These are phyloP conservation scores for Rhizopogon sp. DNA, from an alignment of 768 basidiomycete genomes.

Conservation along the genomic window DNA sequence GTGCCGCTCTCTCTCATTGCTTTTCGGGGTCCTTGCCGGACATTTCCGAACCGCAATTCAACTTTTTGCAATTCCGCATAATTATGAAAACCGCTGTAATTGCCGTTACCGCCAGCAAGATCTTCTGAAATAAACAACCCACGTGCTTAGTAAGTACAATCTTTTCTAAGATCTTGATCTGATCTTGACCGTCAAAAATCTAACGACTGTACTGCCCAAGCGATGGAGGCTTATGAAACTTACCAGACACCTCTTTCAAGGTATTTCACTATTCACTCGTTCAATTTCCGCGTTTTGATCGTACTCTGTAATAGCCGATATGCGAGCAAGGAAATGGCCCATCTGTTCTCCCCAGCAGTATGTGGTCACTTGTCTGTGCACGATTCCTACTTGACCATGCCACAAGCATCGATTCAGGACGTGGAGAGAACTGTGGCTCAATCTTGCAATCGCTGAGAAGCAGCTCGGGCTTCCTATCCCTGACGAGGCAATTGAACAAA, in stretches of 20 bases:
- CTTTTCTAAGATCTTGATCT: slow-evolving; percentile 1
- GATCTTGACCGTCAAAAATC: neutral
- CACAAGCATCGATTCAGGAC: slow-evolving; percentile 88
- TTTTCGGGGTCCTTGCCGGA: too few relatives aligned
- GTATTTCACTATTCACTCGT: slow-evolving; percentile 29
- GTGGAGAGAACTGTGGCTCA: slow-evolving; percentile 95
- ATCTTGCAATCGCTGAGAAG: slow-evolving; percentile 94
- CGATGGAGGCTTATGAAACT: slow-evolving; percentile 62
- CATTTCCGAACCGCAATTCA: too few relatives aligned
- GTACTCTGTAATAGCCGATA: slow-evolving; percentile 63
- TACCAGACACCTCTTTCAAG: slow-evolving; percentile 83
- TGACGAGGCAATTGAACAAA: slow-evolving; percentile 89
- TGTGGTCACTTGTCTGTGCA: slow-evolving; percentile 20
- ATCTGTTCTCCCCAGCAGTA: slow-evolving; percentile 93
- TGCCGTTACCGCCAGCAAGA: too few relatives aligned
- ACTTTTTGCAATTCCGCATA: too few relatives aligned
- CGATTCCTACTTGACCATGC: neutral
- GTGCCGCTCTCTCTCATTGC: too few relatives aligned
- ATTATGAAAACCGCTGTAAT: too few relatives aligned
- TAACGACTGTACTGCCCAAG: neutral
- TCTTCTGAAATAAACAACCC: neutral
- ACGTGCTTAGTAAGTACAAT: neutral
- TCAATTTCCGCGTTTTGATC: neutral
- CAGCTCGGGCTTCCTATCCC: slow-evolving; percentile 88
- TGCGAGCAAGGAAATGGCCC: slow-evolving; percentile 98